Evolutionary conservation across 306 rosid species (phyloP).

Genomic region (Prunus padus): DNA sequence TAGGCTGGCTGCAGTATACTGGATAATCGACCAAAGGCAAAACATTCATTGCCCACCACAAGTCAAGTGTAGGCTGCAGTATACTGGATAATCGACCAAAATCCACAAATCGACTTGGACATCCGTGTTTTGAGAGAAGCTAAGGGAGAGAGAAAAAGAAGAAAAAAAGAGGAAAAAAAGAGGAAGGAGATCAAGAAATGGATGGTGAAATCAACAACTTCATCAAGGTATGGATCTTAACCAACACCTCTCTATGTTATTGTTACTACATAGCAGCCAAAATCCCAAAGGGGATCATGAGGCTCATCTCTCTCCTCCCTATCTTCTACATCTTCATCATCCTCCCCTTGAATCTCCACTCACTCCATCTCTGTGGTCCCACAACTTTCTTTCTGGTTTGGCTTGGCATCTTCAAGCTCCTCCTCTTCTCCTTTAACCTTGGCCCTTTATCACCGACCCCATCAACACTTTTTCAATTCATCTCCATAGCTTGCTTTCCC

Average conservation of each 20-base stretch:
- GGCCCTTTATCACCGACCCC: slow-evolving; percentile 51
- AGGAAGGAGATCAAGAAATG: slow-evolving; percentile 17
- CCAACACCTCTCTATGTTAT: slow-evolving; percentile 23
- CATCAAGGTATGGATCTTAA: slow-evolving; percentile 33
- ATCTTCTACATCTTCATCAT: slow-evolving; percentile 30
- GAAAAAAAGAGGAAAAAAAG: not conserved
- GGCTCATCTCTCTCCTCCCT: slow-evolving; percentile 35
- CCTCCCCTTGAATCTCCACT: slow-evolving; percentile 33
- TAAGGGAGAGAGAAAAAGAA: too few species aligned
- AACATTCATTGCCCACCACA: too few species aligned
- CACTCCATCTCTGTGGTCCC: slow-evolving; percentile 33
- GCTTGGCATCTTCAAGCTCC: slow-evolving; percentile 40
- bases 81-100: too few species aligned
- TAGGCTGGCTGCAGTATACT: too few species aligned
- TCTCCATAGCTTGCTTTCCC: slow-evolving; percentile 61
- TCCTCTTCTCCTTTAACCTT: slow-evolving; percentile 40
- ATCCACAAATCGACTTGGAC: too few species aligned
- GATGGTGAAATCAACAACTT: slow-evolving; percentile 31
- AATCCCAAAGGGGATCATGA: slow-evolving; percentile 24
- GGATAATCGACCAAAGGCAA: too few species aligned
- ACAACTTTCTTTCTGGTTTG: slow-evolving; percentile 39
- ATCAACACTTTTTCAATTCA: slow-evolving; percentile 45
- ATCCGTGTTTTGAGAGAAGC: too few species aligned
- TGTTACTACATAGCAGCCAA: slow-evolving; percentile 31
- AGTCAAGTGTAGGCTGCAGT: too few species aligned